These are phyloP conservation scores for Cadophora sp. DNA, from an alignment of 2,329 filamentous ascomycete genomes.

Conservation along the genomic window DNA sequence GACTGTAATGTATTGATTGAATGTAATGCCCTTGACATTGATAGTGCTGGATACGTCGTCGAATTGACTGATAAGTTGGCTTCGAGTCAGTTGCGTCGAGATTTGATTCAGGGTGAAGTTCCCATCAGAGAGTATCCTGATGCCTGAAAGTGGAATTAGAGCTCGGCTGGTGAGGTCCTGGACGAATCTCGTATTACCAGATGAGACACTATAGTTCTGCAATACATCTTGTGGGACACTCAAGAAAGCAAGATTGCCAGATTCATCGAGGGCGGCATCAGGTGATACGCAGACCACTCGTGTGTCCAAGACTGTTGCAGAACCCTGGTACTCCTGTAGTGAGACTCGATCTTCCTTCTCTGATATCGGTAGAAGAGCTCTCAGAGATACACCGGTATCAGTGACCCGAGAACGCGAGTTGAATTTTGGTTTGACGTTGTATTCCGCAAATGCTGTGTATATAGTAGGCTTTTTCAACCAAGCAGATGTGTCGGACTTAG, in stretches of 20 bases:
- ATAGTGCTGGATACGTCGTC: not conserved
- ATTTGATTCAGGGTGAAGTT: slow-evolving; percentile 2
- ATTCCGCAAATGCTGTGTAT: not conserved
- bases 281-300: not conserved
- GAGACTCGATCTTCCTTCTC: not conserved
- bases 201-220: not conserved
- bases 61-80: not conserved
- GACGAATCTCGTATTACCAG: not conserved
- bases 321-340: not conserved
- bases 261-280: not conserved
- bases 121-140: slow-evolving; percentile 1
- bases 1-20: not conserved
- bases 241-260: slow-evolving; percentile 1
- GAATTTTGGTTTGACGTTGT: not conserved
- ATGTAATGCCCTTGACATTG: not conserved
- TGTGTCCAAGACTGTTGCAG: slow-evolving; percentile 4
- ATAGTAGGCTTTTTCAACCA: not conserved
- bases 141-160: not conserved
- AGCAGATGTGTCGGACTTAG: not conserved
- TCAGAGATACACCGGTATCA: not conserved
- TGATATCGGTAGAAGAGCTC: not conserved
- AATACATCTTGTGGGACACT: not conserved
- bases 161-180: not conserved
- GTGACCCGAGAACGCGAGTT: not conserved
- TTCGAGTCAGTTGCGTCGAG: not conserved